Evolutionary conservation across 73 alveolate species (phyloP).

Genomic region (Tetrahymena borealis): DNA sequence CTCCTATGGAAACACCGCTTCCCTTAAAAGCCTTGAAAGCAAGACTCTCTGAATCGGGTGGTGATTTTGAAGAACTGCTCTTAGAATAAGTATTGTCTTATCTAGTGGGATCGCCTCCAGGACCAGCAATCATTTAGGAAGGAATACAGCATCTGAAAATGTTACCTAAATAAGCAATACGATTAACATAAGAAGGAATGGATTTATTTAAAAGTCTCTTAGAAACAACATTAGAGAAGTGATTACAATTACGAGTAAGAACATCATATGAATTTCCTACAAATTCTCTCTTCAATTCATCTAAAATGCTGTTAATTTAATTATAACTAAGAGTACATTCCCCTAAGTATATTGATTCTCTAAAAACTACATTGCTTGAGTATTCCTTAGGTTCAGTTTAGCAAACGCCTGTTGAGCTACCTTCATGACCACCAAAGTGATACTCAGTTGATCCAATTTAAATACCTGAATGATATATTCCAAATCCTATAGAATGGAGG

Average conservation of each 20-base stretch:
- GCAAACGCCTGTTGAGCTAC: constrained; percentile 2
- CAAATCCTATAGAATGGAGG: not conserved
- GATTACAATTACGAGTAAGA: not conserved
- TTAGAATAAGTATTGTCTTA: not conserved
- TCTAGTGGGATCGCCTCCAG: not conserved
- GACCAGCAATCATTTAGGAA: not conserved
- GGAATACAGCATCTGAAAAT: not conserved
- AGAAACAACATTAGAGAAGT: not conserved
- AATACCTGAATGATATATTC: not conserved
- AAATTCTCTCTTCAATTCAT: not conserved
- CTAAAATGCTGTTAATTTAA: not conserved
- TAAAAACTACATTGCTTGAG: not conserved
- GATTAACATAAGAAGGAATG: not conserved
- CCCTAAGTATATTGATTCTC: not conserved
- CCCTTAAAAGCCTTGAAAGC: not conserved
- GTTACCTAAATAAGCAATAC: not conserved
- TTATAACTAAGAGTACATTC: not conserved
- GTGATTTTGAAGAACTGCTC: not conserved
- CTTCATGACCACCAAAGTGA: not conserved
- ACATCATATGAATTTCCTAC: not conserved
- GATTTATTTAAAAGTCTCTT: not conserved
- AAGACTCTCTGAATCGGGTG: not conserved
- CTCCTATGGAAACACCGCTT: not conserved
- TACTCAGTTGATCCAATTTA: not conserved
- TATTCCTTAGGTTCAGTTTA: not conserved